Base-by-base conservation (phyloP, 257 asterid genomes). In the Pogostemon cablin region DNA sequence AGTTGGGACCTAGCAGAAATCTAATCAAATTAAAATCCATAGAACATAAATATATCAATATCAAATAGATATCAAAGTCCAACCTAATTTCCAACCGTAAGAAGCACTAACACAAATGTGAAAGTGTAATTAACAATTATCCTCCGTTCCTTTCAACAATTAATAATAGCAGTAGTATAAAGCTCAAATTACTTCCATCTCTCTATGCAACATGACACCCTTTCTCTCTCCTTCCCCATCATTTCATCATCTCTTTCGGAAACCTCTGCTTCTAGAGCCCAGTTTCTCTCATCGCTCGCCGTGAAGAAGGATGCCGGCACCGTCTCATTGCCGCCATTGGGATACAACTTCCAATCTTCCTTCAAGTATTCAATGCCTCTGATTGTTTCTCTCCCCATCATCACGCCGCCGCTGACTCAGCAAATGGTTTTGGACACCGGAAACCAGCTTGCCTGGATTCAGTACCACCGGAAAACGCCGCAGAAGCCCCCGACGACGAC, bases 391-490 rank as follows among this genome's bases (percentile, higher is more conserved):
- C 91, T 93, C 50, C 96, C 95, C 1, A 88, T 93, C 10, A 97
- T 96, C 6, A 93, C 96, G 49, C 98, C 97, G 8, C 95, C 97
- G 35, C 98, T 90, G 81, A 57, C 71, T 3, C 95, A 88, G 69
- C 84, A 82, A 12, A 88, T 90, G 96, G 96, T 90, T 5, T 40
- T 93, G 65, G 98, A 93, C 77, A 93, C 97, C 8, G 97, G 98
- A 9, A 88, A 96, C 85, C 96, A 93, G 81, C 95, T 93, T 6
- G 83, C 96, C 0, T 93, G 98, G 98, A 87, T 85, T 62, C 97
- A 86, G 74, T 90, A 96, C 82, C 82, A 85, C 78, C 78, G 80
- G 49, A 80, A 83, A 39, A 7, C 79, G 0, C 85, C 85, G 0
- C 53, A 42, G 42, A 73, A 10, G 71, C 82, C 87, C 3, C 91